Evolutionary conservation across 345 rosid genomes (phyloP).

Genomic region (Hibiscus syriacus): DNA sequence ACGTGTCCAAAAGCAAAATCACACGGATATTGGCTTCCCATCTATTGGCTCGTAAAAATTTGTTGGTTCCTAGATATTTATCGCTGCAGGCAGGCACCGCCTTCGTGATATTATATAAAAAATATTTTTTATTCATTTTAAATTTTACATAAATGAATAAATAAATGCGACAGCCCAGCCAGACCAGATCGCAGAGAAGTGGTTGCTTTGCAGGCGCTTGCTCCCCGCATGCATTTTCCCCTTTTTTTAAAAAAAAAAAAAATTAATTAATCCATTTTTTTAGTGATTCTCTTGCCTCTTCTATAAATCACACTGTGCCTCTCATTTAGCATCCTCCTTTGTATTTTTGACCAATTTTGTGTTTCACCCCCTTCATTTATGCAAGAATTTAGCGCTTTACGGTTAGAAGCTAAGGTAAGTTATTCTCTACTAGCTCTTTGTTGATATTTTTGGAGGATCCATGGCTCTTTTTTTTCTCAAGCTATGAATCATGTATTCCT

Average conservation of each 20-base stretch:
- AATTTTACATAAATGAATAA: neutral
- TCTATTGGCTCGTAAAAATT: neutral
- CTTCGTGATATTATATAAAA: slow-evolving; percentile 24
- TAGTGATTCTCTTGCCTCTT: neutral
- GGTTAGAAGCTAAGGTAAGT: slow-evolving; percentile 11
- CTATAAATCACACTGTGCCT: neutral
- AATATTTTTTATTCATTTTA: neutral
- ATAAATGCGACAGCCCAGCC: slow-evolving; percentile 6
- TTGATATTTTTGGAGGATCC: no score
- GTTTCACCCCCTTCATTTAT: neutral
- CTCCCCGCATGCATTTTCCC: neutral
- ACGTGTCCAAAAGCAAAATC: neutral
- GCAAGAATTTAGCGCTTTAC: slow-evolving; percentile 18
- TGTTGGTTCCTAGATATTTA: slow-evolving; percentile 30
- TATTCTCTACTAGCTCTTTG: neutral
- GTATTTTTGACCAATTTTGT: neutral
- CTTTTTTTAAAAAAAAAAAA: neutral
- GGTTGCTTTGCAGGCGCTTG: slow-evolving; percentile 11
- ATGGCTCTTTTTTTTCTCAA: neutral
- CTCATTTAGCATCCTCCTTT: neutral
- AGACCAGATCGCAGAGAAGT: slow-evolving; percentile 12
- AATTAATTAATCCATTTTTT: neutral
- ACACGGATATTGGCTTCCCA: neutral
- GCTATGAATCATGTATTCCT: neutral
- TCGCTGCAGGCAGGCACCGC: slow-evolving; percentile 64